Conservation (phyloP, 805 yeast species). For the Hanseniaspora pseudoguilliermondii region DNA sequence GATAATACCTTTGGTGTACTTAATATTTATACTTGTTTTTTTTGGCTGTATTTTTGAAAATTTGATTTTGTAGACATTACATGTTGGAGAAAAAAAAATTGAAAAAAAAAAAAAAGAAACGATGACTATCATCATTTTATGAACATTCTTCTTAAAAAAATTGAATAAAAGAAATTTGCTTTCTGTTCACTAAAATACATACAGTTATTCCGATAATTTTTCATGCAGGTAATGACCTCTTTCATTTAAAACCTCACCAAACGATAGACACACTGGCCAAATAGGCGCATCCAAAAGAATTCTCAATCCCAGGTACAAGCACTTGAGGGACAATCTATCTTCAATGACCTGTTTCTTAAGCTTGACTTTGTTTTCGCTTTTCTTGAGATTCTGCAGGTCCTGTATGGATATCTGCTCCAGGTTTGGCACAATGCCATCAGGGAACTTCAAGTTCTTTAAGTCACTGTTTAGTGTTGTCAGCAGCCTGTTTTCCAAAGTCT, state of each 20-base stretch:
- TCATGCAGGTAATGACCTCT: slow-evolving; percentile 6
- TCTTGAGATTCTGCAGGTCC: slow-evolving; percentile 38
- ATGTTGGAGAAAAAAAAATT: no score
- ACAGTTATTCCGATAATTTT: background rate
- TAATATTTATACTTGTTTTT: no score
- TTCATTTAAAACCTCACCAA: slow-evolving; percentile 40
- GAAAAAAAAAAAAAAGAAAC: background rate
- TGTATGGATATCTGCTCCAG: slow-evolving; percentile 21
- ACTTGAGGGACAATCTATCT: slow-evolving; percentile 42
- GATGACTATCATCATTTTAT: background rate
- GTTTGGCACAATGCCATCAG: slow-evolving; percentile 35
- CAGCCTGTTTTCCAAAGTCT: slow-evolving; percentile 47
- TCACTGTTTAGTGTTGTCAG: slow-evolving; percentile 3
- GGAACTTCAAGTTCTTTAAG: slow-evolving; percentile 21
- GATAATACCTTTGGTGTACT: background rate
- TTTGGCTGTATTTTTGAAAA: background rate
- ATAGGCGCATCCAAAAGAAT: slow-evolving; percentile 75
- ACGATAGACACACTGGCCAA: slow-evolving; percentile 69
- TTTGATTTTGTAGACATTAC: background rate
- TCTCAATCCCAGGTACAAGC: slow-evolving; percentile 58
- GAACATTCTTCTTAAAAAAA: background rate
- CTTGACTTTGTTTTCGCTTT: slow-evolving; percentile 31
- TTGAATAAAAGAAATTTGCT: no score
- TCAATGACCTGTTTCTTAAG: slow-evolving; percentile 35
- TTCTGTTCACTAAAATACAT: background rate